A percentile compares a stretch with the other conserved stretches of the same genome.
Evolutionary conservation across 495 filamentous ascomycete species (phyloP).

Genomic region (Lepidopterella palustris): DNA sequence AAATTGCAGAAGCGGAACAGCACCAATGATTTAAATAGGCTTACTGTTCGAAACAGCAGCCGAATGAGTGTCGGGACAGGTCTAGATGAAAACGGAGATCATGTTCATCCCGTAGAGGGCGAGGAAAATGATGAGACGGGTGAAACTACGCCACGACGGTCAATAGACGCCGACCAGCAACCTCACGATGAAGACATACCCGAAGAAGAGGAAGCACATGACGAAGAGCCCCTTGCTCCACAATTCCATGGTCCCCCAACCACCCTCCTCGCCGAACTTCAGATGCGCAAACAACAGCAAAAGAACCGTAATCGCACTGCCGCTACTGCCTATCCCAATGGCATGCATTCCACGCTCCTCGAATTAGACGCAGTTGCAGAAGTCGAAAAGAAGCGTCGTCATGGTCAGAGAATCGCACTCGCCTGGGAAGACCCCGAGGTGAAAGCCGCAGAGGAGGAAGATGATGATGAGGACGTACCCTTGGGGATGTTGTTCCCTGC

Average conservation of each 20-base stretch:
- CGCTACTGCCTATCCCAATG: conserved; percentile 59
- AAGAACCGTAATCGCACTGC: conserved; percentile 66
- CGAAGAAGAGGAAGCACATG: conserved; percentile 20
- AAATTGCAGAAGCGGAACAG: conserved; percentile 34
- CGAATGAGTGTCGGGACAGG: conserved; percentile 22
- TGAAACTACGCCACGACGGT: conserved; percentile 25
- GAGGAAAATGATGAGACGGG: conserved; percentile 18
- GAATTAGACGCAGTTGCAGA: conserved; percentile 88
- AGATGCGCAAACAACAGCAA: conserved; percentile 79
- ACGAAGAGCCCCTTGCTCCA: not conserved
- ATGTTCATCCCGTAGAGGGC: not conserved
- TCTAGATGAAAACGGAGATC: conserved; percentile 8
- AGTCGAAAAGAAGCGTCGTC: conserved; percentile 67
- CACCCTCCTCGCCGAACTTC: conserved; percentile 86
- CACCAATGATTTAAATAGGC: conserved; percentile 27
- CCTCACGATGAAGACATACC: conserved; percentile 18
- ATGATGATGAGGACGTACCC: conserved; percentile 63
- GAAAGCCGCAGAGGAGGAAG: conserved; percentile 41
- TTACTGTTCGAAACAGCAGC: conserved; percentile 20
- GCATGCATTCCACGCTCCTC: conserved; percentile 81
- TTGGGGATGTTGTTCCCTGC: conserved; percentile 70
- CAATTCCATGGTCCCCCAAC: conserved; percentile 64
- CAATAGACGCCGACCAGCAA: conserved; percentile 23
- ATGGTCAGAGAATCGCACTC: conserved; percentile 67
- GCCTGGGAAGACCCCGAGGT: conserved; percentile 76